phyloP scores from a whole-genome alignment of 2,329 filamentous ascomycete species.

The Thelonectria discophora region DNA sequence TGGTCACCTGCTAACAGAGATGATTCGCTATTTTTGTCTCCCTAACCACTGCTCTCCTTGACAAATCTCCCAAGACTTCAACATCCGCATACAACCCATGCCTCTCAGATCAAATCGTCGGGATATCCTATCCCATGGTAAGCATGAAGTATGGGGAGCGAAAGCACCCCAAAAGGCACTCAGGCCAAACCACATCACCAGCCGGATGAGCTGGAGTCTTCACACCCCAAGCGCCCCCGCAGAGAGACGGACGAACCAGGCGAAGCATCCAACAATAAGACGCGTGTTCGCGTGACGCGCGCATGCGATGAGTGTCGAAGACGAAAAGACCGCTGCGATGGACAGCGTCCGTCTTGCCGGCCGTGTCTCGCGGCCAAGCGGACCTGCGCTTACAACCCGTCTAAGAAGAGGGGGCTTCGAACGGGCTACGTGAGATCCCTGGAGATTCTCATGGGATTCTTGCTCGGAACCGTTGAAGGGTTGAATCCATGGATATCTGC shows the following conservation, averaged over 20 bases:
- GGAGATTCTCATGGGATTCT: conserved; percentile 19
- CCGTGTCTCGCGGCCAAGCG: conserved; percentile 12
- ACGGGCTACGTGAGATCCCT: conserved; percentile 28
- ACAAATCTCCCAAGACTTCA: background rate
- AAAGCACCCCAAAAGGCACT: conserved; percentile 10
- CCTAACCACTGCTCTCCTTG: background rate
- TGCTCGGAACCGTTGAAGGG: conserved; percentile 18
- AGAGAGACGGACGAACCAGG: conserved; percentile 3
- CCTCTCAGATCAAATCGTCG: background rate
- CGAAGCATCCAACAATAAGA: background rate
- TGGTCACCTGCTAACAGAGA: background rate
- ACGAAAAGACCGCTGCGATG: conserved; percentile 28
- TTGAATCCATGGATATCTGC: conserved; percentile 15
- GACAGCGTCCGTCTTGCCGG: conserved; percentile 17
- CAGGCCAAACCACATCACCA: conserved; percentile 12
- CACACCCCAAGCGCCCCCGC: conserved; percentile 6
- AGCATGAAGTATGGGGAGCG: conserved; percentile 21
- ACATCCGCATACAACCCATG: background rate
- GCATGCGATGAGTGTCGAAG: conserved; percentile 28
- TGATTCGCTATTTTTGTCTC: background rate
- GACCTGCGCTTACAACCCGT: conserved; percentile 20
- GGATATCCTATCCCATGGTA: conserved; percentile 4
- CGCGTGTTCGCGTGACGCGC: conserved; percentile 8
- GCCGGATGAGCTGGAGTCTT: background rate
- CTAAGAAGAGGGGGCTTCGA: conserved; percentile 24